Percentiles rank a stretch among this genome's conserved stretches.
Conservation (phyloP, 768 basidiomycete genomes). For the Amanita rimosa region DNA sequence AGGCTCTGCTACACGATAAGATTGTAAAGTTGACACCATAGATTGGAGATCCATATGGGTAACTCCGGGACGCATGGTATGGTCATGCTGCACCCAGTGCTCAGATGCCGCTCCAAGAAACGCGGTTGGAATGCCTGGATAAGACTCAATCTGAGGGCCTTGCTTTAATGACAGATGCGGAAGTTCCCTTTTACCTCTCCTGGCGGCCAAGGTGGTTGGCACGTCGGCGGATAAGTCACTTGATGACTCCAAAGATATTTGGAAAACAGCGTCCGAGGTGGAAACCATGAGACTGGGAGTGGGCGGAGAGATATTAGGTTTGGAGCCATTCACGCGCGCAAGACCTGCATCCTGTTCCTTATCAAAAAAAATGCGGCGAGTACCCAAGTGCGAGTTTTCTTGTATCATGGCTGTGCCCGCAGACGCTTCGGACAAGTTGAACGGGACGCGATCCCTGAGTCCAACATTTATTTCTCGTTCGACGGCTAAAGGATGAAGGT, state of each 20-base stretch:
- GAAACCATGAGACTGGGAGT: conserved; percentile 6
- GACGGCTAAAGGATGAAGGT: conserved; percentile 3
- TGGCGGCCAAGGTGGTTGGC: conserved; percentile 1
- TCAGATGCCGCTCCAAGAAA: conserved; percentile 1
- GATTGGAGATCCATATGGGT: conserved; percentile 1
- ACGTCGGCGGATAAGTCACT: background rate
- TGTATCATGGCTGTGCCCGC: background rate
- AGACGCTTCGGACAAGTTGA: background rate
- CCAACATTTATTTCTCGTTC: background rate
- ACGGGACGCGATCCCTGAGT: background rate
- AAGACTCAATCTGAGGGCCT: background rate
- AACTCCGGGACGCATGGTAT: background rate
- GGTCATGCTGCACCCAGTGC: background rate
- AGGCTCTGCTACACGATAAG: conserved; percentile 1
- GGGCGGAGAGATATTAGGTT: background rate
- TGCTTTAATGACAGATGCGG: background rate
- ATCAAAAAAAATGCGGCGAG: background rate
- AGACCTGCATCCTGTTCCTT: background rate
- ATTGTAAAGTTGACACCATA: conserved; percentile 4
- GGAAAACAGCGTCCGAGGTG: conserved; percentile 4
- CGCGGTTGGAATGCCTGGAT: conserved; percentile 6
- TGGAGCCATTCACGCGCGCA: background rate
- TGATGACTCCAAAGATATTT: conserved; percentile 4
- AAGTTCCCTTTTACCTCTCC: conserved; percentile 2
- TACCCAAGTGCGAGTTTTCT: background rate